Evolutionary conservation across 352 stramenopile genomes (phyloP).

Genomic region (Pythium scleroteichum): DNA sequence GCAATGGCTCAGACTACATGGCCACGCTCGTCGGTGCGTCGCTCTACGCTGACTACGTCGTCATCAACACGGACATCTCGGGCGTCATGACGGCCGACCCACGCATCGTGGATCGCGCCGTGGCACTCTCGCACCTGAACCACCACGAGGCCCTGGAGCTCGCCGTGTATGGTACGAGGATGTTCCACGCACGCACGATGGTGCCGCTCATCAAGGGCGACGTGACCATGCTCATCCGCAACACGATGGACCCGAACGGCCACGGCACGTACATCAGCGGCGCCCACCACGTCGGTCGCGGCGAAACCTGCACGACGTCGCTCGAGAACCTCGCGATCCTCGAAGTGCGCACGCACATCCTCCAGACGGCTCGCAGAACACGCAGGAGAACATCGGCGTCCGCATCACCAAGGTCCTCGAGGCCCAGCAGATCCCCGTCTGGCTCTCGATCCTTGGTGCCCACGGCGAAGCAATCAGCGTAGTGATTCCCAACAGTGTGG

Average conservation of each 20-base stretch:
- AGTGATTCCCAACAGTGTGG: constrained; percentile 51
- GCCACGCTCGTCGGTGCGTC: constrained; percentile 76
- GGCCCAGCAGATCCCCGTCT: constrained; percentile 63
- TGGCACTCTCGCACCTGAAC: constrained; percentile 72
- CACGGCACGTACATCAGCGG: constrained; percentile 83
- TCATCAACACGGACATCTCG: constrained; percentile 86
- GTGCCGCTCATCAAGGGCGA: constrained; percentile 78
- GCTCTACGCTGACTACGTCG: constrained; percentile 71
- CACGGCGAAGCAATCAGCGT: constrained; percentile 81
- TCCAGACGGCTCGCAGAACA: constrained; percentile 58
- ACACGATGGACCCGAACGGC: constrained; percentile 79
- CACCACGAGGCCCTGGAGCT: constrained; percentile 83
- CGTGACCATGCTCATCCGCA: constrained; percentile 84
- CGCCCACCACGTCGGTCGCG: constrained; percentile 50
- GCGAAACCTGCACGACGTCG: constrained; percentile 80
- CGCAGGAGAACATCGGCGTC: constrained; percentile 69
- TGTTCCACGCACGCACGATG: constrained; percentile 88
- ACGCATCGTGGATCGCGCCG: constrained; percentile 71
- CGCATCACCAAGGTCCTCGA: constrained; percentile 76
- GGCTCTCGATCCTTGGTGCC: constrained; percentile 80
- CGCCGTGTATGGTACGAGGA: constrained; percentile 78
- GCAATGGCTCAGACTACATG: constrained; percentile 86
- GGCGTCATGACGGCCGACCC: constrained; percentile 85
- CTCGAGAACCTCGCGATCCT: constrained; percentile 81
- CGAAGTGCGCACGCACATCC: constrained; percentile 75